A percentile compares a stretch with the other conserved stretches of the same genome.
phyloP scores from a whole-genome alignment of 805 yeast genomes.

The Wickerhamiella musiphila region DNA sequence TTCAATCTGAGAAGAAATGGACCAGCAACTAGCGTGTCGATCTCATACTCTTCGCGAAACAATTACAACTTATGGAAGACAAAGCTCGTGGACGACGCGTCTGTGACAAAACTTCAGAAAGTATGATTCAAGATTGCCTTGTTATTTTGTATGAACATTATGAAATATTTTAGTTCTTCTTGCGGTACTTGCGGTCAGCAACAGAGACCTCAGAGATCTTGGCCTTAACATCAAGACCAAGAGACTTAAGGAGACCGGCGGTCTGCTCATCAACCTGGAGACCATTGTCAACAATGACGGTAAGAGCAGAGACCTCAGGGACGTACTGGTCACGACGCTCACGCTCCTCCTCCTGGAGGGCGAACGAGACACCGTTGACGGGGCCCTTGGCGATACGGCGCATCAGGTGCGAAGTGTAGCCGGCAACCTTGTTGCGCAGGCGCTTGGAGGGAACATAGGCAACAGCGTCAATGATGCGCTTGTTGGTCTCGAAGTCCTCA shows the following conservation, averaged over 20 bases:
- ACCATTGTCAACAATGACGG: conserved; percentile 87
- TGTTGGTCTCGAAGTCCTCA: conserved; percentile 98
- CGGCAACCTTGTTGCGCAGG: conserved; percentile 99
- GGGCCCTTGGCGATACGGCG: conserved; percentile 99
- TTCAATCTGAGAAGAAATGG: no score
- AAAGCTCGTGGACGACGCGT: no score
- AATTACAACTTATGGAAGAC: no score
- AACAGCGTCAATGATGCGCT: conserved; percentile 95
- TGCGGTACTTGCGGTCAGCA: conserved; percentile 18
- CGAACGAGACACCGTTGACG: conserved; percentile 99
- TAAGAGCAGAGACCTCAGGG: conserved; percentile 99
- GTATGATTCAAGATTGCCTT: neutral
- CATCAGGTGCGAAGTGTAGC: conserved; percentile 99
- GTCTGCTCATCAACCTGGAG: conserved; percentile 96
- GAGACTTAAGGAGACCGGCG: conserved; percentile 80
- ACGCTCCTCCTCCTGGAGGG: conserved; percentile 99
- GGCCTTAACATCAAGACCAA: conserved; percentile 37
- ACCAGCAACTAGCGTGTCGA: no score
- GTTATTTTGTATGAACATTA: conserved; percentile 4
- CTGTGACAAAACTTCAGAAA: no score
- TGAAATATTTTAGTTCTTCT: conserved; percentile 16
- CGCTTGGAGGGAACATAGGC: conserved; percentile 99
- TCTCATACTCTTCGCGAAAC: no score
- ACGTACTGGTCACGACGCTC: conserved; percentile 99
- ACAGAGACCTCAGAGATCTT: conserved; percentile 39